Evolutionary conservation across 768 basidiomycete species (phyloP).

Genomic region (Collybiopsis luxurians): DNA sequence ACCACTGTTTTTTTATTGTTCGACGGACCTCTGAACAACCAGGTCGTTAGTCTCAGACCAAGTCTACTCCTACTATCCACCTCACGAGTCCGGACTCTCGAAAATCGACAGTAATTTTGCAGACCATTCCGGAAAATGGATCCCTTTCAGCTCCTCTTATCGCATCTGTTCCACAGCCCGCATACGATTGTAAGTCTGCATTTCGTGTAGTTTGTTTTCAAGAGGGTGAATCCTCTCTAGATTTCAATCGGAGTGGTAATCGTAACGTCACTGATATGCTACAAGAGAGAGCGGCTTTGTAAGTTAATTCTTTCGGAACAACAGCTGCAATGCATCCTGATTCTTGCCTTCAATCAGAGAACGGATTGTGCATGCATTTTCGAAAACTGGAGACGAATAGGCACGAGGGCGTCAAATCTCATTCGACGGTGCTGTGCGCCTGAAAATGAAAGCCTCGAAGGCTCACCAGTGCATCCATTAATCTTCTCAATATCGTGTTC

Average conservation of each 20-base stretch:
- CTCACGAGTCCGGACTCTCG: background rate
- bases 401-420: no score
- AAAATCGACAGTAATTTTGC: background rate
- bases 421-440: no score
- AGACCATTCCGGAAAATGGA: background rate
- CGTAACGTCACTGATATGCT: background rate
- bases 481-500: no score
- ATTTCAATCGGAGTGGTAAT: conserved; percentile 1
- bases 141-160: background rate
- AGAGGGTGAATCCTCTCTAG: background rate
- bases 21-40: no score
- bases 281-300: background rate
- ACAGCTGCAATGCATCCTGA: background rate
- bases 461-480: background rate
- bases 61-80: background rate
- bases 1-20: background rate
- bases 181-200: background rate
- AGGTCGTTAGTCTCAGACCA: background rate
- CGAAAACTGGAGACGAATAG: background rate
- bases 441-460: background rate
- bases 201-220: no score
- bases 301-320: background rate
- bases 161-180: background rate
- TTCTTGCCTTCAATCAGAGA: background rate
- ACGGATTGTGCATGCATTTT: background rate